Conservation (phyloP, 164 flowering plant genomes). For the Annona squamosa region DNA sequence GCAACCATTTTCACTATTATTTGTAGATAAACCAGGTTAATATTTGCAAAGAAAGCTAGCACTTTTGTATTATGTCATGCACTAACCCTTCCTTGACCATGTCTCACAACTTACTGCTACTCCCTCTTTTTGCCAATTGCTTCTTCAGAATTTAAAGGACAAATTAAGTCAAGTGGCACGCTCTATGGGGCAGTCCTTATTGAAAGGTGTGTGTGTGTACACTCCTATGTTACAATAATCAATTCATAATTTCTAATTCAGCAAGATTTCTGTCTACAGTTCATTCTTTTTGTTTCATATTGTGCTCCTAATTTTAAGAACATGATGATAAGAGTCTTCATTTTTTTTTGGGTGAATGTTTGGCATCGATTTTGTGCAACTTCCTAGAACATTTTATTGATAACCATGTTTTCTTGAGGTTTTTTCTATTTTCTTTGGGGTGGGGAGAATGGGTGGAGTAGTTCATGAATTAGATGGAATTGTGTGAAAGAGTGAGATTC, state of each 20-base stretch:
- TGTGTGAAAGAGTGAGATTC: no score
- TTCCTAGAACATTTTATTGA: background rate
- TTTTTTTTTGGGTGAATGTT: background rate
- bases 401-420: background rate
- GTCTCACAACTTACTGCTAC: background rate
- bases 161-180: constrained; percentile 70
- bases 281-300: background rate
- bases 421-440: no score
- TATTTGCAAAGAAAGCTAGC: no score
- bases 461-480: no score
- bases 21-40: no score
- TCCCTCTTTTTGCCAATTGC: background rate
- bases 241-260: background rate
- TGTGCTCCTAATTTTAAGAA: background rate
- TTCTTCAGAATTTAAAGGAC: constrained; percentile 56
- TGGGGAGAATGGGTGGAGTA: no score
- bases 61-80: no score
- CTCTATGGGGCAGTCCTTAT: constrained; percentile 37
- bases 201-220: constrained; percentile 35
- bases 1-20: no score
- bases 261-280: background rate
- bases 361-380: background rate
- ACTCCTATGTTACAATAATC: background rate
- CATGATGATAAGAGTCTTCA: background rate
- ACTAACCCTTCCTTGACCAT: background rate